Conservation (phyloP, 495 filamentous ascomycete species). For the Neurospora sp. region DNA sequence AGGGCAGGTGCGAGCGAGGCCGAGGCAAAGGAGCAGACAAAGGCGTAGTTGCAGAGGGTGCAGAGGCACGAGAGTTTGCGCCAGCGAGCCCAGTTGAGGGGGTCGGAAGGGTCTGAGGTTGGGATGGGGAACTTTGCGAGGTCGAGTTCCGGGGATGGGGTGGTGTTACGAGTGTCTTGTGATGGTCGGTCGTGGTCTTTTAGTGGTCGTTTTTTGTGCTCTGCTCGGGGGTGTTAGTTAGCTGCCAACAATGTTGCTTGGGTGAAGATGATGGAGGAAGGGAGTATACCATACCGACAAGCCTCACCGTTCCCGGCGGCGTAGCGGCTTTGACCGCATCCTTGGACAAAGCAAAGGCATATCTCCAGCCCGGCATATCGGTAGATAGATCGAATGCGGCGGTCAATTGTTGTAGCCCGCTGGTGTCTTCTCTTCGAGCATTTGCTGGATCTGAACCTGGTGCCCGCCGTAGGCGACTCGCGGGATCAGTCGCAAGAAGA, state of each 20-base stretch:
- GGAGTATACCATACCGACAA: slow-evolving; percentile 15
- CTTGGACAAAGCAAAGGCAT: slow-evolving; percentile 18
- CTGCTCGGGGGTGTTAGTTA: slow-evolving; percentile 5
- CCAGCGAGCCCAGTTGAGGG: slow-evolving; percentile 22
- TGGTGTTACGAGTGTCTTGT: neutral
- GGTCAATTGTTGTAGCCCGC: neutral
- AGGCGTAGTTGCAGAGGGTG: slow-evolving; percentile 17
- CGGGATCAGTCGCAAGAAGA: neutral
- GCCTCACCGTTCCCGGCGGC: slow-evolving; percentile 19
- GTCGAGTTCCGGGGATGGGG: neutral
- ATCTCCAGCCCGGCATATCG: slow-evolving; percentile 19
- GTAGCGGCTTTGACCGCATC: slow-evolving; percentile 18
- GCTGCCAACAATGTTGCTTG: neutral
- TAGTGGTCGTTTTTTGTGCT: slow-evolving; percentile 11
- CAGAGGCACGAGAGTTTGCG: slow-evolving; percentile 16
- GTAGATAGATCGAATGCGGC: neutral
- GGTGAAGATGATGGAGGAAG: neutral
- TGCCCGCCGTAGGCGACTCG: neutral
- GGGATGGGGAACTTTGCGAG: slow-evolving; percentile 16
- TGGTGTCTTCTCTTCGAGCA: neutral
- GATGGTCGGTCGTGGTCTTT: neutral
- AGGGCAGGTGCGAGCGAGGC: slow-evolving; percentile 18
- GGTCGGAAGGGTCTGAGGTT: slow-evolving; percentile 18
- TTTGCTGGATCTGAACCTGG: neutral
- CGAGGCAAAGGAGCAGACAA: slow-evolving; percentile 18